Evolutionary conservation across 139 green algal species (phyloP), one percentile per base, ranked within the genome.

Genomic region (Micromonas commoda): DNA sequence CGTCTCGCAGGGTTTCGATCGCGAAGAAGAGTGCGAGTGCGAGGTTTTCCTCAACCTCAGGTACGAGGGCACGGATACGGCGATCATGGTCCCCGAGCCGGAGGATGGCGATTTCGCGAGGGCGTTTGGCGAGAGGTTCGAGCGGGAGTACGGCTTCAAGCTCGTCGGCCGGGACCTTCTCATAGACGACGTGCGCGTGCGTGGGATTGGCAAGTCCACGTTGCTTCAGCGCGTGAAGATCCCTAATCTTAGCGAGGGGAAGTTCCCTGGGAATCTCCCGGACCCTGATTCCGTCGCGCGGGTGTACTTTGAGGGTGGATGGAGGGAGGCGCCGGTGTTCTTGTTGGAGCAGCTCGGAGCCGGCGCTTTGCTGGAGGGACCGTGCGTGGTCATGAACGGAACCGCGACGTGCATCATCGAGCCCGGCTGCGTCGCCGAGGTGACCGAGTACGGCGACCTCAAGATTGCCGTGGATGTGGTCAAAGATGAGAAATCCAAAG

Each of bases 401-500:
- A 97, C 92, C 72, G 88, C 76, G 76, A 97, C 94, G 2, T 86
- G 97, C 35, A 82, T 98, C 45, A 89, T 98, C 32, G 94, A 98
- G 85, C 94, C 94, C 0, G 78, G 75, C 16, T 97, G 90, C 81
- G 81, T 51, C 0, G 94, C 94, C 0, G n/a, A 76, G 33, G 83
- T 98, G 52, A 97, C 94, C 9, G 77, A 78, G 3, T 87, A 82
- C 1, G 78, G 83, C 6, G 90, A 97, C 71, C 83, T 98, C 20
- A 82, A 86, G 72, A 92, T 98, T 29, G 85, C 92, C 13, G 77
- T 93, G 28, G 29, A 1, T 0, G 16, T 13, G 23, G 9, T 60
- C 38, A 54, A 6, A 9, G 64, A 28, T 28, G 45, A 57, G 45
- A 68, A 20, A 32, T 13, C 24, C 38, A 38, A 39, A 71, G 32